These are phyloP conservation scores for Alternaria sp. DNA, from an alignment of 2,329 filamentous ascomycete genomes.

Conservation along the genomic window DNA sequence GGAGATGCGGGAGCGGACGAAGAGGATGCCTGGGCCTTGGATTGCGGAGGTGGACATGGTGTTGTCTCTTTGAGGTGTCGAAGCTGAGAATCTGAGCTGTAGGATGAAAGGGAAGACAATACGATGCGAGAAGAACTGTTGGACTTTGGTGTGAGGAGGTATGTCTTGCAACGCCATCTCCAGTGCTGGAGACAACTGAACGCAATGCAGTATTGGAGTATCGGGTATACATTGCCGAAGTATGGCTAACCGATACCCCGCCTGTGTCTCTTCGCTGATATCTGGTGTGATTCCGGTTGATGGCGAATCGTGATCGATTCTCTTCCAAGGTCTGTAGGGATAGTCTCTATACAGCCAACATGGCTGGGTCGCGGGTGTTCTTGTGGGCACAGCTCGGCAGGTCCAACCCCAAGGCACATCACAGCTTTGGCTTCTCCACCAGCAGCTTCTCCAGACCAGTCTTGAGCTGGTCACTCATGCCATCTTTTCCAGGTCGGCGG, in stretches of 20 bases:
- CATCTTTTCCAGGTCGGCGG: conserved; percentile 68
- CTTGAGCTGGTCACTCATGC: conserved; percentile 67
- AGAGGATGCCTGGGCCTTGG: conserved; percentile 20
- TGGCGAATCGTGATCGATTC: no score
- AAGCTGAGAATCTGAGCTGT: background rate
- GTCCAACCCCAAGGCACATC: background rate
- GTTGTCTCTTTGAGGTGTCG: background rate
- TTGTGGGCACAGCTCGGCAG: background rate
- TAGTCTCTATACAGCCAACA: background rate
- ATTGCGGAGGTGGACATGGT: conserved; percentile 3
- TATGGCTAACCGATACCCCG: background rate
- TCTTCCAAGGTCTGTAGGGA: background rate
- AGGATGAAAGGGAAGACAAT: background rate
- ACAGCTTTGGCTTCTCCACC: conserved; percentile 34
- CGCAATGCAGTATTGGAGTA: background rate
- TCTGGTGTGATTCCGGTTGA: no score
- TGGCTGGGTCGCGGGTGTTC: background rate
- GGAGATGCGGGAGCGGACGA: conserved; percentile 20
- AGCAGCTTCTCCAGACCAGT: conserved; percentile 45
- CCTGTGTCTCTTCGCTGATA: background rate
- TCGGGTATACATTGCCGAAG: conserved; percentile 3
- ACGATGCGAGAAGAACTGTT: background rate
- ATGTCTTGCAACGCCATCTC: background rate
- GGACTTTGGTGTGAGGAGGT: background rate
- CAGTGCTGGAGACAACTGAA: background rate